Conservation (phyloP, 139 green algal genomes). For the Auxenochlorella pyrenoidosa region DNA sequence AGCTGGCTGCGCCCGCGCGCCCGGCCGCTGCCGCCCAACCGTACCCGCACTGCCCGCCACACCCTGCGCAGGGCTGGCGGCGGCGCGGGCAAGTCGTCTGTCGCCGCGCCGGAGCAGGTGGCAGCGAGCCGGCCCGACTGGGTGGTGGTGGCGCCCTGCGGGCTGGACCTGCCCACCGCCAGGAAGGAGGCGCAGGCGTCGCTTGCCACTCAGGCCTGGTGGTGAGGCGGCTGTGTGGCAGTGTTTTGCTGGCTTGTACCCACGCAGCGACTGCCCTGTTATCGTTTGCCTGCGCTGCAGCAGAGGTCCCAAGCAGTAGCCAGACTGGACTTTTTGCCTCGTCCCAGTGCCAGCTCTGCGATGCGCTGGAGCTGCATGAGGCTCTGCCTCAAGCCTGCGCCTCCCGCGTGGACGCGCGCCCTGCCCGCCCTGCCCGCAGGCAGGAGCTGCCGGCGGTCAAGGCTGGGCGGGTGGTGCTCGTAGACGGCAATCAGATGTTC, state of each 20-base stretch:
- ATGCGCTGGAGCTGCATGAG: background rate
- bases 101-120: conserved; percentile 41
- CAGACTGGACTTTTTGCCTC: too few relatives aligned
- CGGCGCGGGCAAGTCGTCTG: conserved; percentile 39
- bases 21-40: too few relatives aligned
- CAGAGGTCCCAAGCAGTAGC: too few relatives aligned
- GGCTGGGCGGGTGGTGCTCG: conserved; percentile 71
- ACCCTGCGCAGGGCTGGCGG: background rate
- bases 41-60: background rate
- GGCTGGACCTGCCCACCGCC: conserved; percentile 64
- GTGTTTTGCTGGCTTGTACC: background rate
- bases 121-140: conserved; percentile 72
- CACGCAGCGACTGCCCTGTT: too few relatives aligned
- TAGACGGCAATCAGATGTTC: conserved; percentile 84
- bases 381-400: background rate
- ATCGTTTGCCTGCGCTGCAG: too few relatives aligned
- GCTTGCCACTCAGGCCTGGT: conserved; percentile 47
- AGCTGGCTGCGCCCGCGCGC: background rate
- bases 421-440: conserved; percentile 16
- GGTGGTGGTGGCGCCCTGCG: conserved; percentile 85
- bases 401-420: background rate
- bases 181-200: conserved; percentile 41
- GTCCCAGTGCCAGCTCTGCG: too few relatives aligned
- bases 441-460: conserved; percentile 74
- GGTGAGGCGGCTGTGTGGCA: conserved; percentile 41